These are phyloP conservation scores for Nemophila menziesii DNA, from an alignment of 257 asterid species.

Conservation along the genomic window DNA sequence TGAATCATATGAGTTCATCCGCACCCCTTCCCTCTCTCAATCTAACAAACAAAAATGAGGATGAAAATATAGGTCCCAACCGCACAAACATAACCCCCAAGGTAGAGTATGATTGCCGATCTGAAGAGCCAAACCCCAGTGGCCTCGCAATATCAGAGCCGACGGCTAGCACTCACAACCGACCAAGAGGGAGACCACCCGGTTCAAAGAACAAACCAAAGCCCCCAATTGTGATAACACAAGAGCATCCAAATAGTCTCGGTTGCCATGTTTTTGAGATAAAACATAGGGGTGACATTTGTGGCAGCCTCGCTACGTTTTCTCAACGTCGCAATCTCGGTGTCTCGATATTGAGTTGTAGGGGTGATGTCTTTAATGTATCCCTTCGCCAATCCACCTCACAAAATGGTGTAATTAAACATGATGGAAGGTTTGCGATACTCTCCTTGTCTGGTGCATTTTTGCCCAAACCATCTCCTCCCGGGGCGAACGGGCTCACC, in stretches of 20 bases:
- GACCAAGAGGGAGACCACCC: slow-evolving; percentile 64
- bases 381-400: slow-evolving; percentile 50
- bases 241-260: slow-evolving; percentile 67
- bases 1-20: slow-evolving; percentile 39
- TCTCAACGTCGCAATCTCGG: slow-evolving; percentile 56
- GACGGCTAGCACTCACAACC: slow-evolving; percentile 34
- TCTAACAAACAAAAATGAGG: slow-evolving; percentile 27
- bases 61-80: slow-evolving; percentile 20
- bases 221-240: slow-evolving; percentile 54
- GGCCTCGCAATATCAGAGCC: slow-evolving; percentile 41
- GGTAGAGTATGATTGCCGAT: slow-evolving; percentile 16
- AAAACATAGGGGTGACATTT: slow-evolving; percentile 40
- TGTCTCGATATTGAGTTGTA: slow-evolving; percentile 61
- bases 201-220: slow-evolving; percentile 67
- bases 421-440: slow-evolving; percentile 62
- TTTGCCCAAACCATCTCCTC: slow-evolving; percentile 53
- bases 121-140: slow-evolving; percentile 30
- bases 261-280: slow-evolving; percentile 67
- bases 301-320: slow-evolving; percentile 41
- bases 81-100: slow-evolving; percentile 25
- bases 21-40: slow-evolving; percentile 31
- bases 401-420: slow-evolving; percentile 39
- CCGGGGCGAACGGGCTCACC: slow-evolving; percentile 45
- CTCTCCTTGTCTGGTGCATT: slow-evolving; percentile 61
- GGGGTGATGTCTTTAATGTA: slow-evolving; percentile 49